Conservation (phyloP, 2,329 filamentous ascomycete species). For the Arthrobotrys sinensis region DNA sequence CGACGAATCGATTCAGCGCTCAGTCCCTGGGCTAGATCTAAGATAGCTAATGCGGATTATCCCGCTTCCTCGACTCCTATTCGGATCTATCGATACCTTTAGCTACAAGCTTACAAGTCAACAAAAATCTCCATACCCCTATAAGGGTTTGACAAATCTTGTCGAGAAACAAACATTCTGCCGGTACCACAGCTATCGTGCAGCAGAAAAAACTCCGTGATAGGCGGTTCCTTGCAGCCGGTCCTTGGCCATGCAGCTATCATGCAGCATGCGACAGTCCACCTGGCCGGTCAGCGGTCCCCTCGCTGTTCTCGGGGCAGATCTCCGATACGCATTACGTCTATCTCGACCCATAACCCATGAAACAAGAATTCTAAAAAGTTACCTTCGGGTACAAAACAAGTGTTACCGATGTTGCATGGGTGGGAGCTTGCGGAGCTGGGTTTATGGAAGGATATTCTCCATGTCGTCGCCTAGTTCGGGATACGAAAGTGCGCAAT, state of each 20-base stretch:
- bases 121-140: neutral
- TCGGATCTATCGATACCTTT: conserved; percentile 6
- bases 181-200: conserved; percentile 15
- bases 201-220: conserved; percentile 19
- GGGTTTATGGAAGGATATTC: conserved; percentile 32
- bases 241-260: conserved; percentile 27
- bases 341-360: conserved; percentile 26
- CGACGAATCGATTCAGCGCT: conserved; percentile 27
- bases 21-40: conserved; percentile 6
- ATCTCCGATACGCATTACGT: conserved; percentile 53
- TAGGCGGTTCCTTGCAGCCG: conserved; percentile 50
- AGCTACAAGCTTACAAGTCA: conserved; percentile 9
- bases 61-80: conserved; percentile 10
- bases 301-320: conserved; percentile 43
- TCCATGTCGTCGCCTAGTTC: conserved; percentile 53
- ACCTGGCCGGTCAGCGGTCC: conserved; percentile 12
- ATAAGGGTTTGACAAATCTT: conserved; percentile 15
- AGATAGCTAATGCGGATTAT: neutral
- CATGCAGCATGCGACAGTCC: conserved; percentile 31
- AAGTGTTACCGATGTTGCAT: conserved; percentile 35
- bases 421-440: conserved; percentile 1
- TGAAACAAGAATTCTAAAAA: conserved; percentile 25
- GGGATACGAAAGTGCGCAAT: conserved; percentile 28
- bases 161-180: conserved; percentile 7
- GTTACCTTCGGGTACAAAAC: conserved; percentile 60